Conservation (phyloP, 169 alveolate species). For the Eimeria tenella region DNA sequence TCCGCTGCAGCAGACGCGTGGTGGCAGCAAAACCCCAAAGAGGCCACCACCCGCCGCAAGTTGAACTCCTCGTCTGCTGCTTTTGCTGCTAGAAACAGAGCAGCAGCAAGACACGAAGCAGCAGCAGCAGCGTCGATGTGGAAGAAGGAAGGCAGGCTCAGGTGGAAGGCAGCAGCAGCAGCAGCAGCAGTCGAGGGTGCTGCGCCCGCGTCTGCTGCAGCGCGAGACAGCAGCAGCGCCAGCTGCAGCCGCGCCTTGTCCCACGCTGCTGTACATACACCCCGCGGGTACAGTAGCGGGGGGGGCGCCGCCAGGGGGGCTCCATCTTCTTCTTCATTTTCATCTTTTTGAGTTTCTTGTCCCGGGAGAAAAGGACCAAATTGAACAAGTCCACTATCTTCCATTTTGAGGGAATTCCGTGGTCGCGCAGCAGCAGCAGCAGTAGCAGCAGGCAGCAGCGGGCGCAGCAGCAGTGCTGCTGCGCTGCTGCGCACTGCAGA, state of each 20-base stretch:
- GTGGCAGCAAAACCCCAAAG: slow-evolving; percentile 62
- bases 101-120: slow-evolving; percentile 68
- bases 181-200: slow-evolving; percentile 66
- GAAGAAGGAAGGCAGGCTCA: slow-evolving; percentile 32
- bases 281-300: slow-evolving; percentile 61
- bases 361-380: slow-evolving; percentile 42
- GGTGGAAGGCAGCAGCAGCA: slow-evolving; percentile 62
- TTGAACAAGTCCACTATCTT: not conserved
- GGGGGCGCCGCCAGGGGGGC: slow-evolving; percentile 64
- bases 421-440: too few relatives aligned
- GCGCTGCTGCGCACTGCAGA: too few relatives aligned
- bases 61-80: slow-evolving; percentile 61
- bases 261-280: slow-evolving; percentile 68
- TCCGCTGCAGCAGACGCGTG: slow-evolving; percentile 59
- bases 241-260: slow-evolving; percentile 76
- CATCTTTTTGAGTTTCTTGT: not conserved
- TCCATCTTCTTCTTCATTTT: not conserved
- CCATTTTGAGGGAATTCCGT: too few relatives aligned
- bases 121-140: slow-evolving; percentile 55
- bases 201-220: slow-evolving; percentile 70
- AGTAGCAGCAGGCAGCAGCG: too few relatives aligned
- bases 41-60: slow-evolving; percentile 62
- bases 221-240: slow-evolving; percentile 60
- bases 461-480: too few relatives aligned
- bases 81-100: slow-evolving; percentile 68